These are phyloP conservation scores for Cladosporium sp. DNA, from an alignment of 2,329 filamentous ascomycete species.

Conservation along the genomic window DNA sequence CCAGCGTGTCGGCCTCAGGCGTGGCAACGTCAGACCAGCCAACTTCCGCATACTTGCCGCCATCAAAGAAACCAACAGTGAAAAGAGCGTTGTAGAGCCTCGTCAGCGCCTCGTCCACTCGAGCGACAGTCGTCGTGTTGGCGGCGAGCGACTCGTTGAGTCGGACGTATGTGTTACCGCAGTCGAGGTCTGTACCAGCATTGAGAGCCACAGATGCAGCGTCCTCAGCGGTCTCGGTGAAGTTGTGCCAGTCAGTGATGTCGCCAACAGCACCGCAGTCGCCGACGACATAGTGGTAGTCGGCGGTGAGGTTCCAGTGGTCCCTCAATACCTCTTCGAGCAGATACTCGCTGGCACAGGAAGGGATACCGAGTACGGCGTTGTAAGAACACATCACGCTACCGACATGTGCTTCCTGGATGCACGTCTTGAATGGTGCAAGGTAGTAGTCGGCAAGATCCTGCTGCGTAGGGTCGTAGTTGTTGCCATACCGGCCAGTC, in stretches of 20 bases:
- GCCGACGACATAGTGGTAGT: slow-evolving; percentile 53
- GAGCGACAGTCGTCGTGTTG: slow-evolving; percentile 37
- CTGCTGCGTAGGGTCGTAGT: slow-evolving; percentile 51
- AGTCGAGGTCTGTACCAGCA: slow-evolving; percentile 49
- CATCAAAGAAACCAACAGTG: slow-evolving; percentile 51
- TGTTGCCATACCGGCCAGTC: slow-evolving; percentile 37
- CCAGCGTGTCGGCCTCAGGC: slow-evolving; percentile 45
- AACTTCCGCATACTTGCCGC: slow-evolving; percentile 43
- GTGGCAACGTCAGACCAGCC: slow-evolving; percentile 50
- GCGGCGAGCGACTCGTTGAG: slow-evolving; percentile 36
- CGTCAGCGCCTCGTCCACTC: slow-evolving; percentile 43
- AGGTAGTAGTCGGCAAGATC: slow-evolving; percentile 59
- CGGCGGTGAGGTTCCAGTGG: slow-evolving; percentile 53
- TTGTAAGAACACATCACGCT: slow-evolving; percentile 55
- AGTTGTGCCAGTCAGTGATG: slow-evolving; percentile 44
- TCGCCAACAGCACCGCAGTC: slow-evolving; percentile 59
- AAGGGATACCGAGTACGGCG: slow-evolving; percentile 52
- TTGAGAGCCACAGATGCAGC: slow-evolving; percentile 44
- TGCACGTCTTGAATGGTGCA: slow-evolving; percentile 53
- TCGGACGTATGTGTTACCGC: slow-evolving; percentile 41
- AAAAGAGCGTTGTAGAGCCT: slow-evolving; percentile 49
- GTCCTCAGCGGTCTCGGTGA: slow-evolving; percentile 33
- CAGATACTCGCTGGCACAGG: slow-evolving; percentile 55
- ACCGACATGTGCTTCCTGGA: slow-evolving; percentile 34
- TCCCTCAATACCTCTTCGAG: slow-evolving; percentile 55